Evolutionary conservation across 768 basidiomycete species (phyloP).

Genomic region (Tricholoma terreum): DNA sequence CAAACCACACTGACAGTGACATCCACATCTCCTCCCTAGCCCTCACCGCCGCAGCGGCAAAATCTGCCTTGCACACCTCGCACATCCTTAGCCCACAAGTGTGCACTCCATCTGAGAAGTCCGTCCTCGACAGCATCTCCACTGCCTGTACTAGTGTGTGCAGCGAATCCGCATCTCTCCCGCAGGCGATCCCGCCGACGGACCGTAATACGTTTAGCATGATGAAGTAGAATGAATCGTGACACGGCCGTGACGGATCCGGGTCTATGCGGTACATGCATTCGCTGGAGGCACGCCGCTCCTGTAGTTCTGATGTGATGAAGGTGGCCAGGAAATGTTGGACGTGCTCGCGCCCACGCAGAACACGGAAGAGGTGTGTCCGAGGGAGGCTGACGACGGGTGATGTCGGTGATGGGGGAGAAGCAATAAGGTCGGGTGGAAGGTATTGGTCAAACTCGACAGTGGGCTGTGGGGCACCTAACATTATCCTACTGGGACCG

Average conservation of each 20-base stretch:
- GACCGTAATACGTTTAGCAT: slow-evolving; percentile 69
- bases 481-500: slow-evolving; percentile 64
- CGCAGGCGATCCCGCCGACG: slow-evolving; percentile 67
- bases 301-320: slow-evolving; percentile 52
- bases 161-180: slow-evolving; percentile 72
- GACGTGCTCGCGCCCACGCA: slow-evolving; percentile 62
- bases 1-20: slow-evolving; percentile 64
- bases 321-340: slow-evolving; percentile 64
- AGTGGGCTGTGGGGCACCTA: slow-evolving; percentile 41
- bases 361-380: slow-evolving; percentile 34
- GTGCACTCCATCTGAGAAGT: slow-evolving; percentile 62
- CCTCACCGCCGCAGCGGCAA: slow-evolving; percentile 32
- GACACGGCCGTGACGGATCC: slow-evolving; percentile 42
- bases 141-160: slow-evolving; percentile 64
- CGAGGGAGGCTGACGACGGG: slow-evolving; percentile 15
- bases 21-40: slow-evolving; percentile 61
- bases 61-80: slow-evolving; percentile 46
- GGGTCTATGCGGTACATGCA: slow-evolving; percentile 43
- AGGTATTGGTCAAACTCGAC: slow-evolving; percentile 27
- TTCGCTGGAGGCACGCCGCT: slow-evolving; percentile 42
- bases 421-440: slow-evolving; percentile 18
- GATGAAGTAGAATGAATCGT: slow-evolving; percentile 74
- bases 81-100: slow-evolving; percentile 56
- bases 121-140: slow-evolving; percentile 70
- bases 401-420: slow-evolving; percentile 20